Conservation (phyloP, 1,284 basidiomycete genomes). For the Phylloboletellus chloephorus region DNA sequence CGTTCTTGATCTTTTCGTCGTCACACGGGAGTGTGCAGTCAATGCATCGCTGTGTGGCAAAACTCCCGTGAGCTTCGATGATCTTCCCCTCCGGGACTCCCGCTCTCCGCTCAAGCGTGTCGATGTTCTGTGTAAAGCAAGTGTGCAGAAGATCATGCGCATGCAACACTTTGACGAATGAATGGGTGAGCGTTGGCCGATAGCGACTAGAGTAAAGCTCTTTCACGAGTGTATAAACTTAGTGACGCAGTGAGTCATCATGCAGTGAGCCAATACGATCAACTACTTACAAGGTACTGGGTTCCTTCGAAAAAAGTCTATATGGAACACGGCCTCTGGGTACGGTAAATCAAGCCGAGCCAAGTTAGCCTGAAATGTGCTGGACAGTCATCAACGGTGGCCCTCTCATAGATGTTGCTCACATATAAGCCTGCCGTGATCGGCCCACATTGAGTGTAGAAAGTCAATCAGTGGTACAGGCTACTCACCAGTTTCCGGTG, state of each 20-base stretch:
- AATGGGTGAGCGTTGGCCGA: constrained; percentile 84
- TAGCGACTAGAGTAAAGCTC: constrained; percentile 89
- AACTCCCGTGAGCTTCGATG: constrained; percentile 93
- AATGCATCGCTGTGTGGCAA: constrained; percentile 78
- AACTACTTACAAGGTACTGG: constrained; percentile 63
- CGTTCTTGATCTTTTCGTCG: constrained; percentile 61
- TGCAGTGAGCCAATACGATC: not conserved
- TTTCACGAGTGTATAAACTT: constrained; percentile 82
- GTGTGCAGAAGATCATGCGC: constrained; percentile 61
- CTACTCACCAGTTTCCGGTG: constrained; percentile 62
- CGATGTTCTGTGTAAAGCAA: constrained; percentile 89
- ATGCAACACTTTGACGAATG: constrained; percentile 78
- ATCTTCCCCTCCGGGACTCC: constrained; percentile 73
- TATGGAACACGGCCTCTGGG: constrained; percentile 80
- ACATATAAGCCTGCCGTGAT: constrained; percentile 46
- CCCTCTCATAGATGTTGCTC: constrained; percentile 15
- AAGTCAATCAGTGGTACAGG: not conserved
- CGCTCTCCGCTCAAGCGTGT: constrained; percentile 86
- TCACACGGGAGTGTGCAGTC: constrained; percentile 58
- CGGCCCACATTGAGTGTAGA: not conserved
- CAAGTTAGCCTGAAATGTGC: constrained; percentile 56
- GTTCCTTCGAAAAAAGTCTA: constrained; percentile 65
- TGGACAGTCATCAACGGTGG: constrained; percentile 1
- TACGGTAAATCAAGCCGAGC: constrained; percentile 68
- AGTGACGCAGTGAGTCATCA: constrained; percentile 9